Evolutionary conservation across 2,329 filamentous ascomycete species (phyloP), one percentile per base, ranked within the genome.

Genomic region (Hypoxylon sp.): DNA sequence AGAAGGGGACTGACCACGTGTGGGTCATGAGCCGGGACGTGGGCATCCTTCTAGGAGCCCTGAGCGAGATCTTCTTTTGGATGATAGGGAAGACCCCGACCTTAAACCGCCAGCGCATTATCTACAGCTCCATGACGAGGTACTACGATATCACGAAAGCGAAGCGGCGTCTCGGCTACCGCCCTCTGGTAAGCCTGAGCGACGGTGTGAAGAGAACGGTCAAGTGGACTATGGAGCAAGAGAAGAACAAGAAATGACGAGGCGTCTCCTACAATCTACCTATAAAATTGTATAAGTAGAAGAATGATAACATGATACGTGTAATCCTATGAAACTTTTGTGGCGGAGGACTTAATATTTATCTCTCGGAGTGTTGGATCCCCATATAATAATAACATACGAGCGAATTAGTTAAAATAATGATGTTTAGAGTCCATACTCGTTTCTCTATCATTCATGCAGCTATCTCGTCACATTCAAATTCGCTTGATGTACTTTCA

Each of bases 91-190:
- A 83, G 76, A 81, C 81, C 37, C 82, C 87, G 1, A 88, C 84
- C 16, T 85, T 90, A 72, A 89, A 81, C 73, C 82, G 84, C 71
- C 83, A 87, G 79, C 81, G 85, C 61, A 86, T 91, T 65, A 81
- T 85, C 70, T 92, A 90, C 77, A 88, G 87, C 74, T 89, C 86
- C 76, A 91, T 93, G 89, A 91, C 88, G 61, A 84, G 91, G 61
- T 94, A 93, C 80, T 93, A 91, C 79, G 88, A 89, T 79, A 93
- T 93, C 75, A 81, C 82, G 63, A 94, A 94, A 85, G 91, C 91
- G 61, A 91, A 88, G 83, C 82, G 77, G 72, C 82, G 91, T 70
- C 80, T 94, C 59, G 89, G 89, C 2, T 94, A 94, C 78, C 77
- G 80, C 76, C 91, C 91, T 2, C 78, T 92, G 57, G 88, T 91